Base-by-base conservation (phyloP, 2,329 filamentous ascomycete genomes). In the Fusarium sterilihyphosum region DNA sequence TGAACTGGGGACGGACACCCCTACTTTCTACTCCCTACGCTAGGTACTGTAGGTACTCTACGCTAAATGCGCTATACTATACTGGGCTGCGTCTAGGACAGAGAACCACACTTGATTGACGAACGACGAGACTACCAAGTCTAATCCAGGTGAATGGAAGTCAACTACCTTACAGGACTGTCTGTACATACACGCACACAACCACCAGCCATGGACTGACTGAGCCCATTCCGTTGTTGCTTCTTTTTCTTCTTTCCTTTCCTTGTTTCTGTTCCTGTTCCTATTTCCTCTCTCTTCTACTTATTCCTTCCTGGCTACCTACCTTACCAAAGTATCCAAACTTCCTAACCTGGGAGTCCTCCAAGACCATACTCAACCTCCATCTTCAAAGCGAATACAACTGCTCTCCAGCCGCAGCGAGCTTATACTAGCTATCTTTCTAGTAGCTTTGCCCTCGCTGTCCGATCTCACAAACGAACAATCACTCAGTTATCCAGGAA, bases 191-290 rank as follows among this genome's bases (percentile, higher is more conserved):
- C 52, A 56, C 70, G 67, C 67, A 78, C 75, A 75, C 74, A 79
- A 78, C 77, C 73, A 77, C 74, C 74, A 81, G 74, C 71, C 78
- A 78, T 78, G 77, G 77, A 78, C 73, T 78, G 75, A 77, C 75
- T 73, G 73, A 70, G 43, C 54, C 66, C 60, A 61, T 70, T 59
- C 58, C 66, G 67, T 72, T 73, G 66, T 69, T 70, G 70, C 73
- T 78, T 76, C 67, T 74, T 72, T 71, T 71, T 64, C 61, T 49
- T 70, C 54, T 65, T 61, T 63, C 38, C 66, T 75, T 67, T 56
- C 60, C 61, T 17, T n/a, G 14, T 56, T 56, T 5, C 33, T n/a
- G 14, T 56, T 56, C 7, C 24, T 38, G 11, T 29, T 54, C 14
- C 24, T n/a, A 41, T 41, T 38, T 67, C 38, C 40, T 67, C 37